Evolutionary conservation across 768 basidiomycete genomes (phyloP).

Genomic region (Suillus subluteus): DNA sequence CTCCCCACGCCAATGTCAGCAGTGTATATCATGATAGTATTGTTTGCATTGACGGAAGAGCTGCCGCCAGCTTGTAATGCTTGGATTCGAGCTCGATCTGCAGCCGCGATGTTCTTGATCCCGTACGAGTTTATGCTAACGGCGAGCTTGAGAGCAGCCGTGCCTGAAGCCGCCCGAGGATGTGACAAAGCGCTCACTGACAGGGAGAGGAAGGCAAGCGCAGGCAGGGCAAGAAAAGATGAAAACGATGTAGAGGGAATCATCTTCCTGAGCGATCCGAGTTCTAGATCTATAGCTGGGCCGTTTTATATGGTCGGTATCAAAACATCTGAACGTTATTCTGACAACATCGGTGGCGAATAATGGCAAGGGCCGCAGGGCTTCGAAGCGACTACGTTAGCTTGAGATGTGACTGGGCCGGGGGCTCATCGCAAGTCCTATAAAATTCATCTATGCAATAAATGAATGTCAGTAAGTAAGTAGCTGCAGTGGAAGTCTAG

Average conservation of each 20-base stretch:
- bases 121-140: conserved; percentile 9
- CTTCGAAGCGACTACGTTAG: not conserved
- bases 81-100: conserved; percentile 10
- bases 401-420: not conserved
- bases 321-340: too few relatives aligned
- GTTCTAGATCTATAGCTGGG: too few relatives aligned
- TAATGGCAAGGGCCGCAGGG: not conserved
- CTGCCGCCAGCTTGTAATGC: not conserved
- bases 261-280: conserved; percentile 3
- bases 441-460: not conserved
- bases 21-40: conserved; percentile 16
- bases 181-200: conserved; percentile 8
- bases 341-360: not conserved
- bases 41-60: conserved; percentile 19
- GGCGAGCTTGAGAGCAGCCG: conserved; percentile 7
- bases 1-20: conserved; percentile 19
- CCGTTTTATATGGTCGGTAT: not conserved
- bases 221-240: conserved; percentile 7
- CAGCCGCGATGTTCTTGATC: conserved; percentile 3
- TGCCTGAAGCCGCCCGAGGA: not conserved
- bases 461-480: not conserved
- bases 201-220: conserved; percentile 5
- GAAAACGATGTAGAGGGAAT: conserved; percentile 10
- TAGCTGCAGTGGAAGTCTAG: not conserved
- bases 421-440: not conserved